These are phyloP conservation scores for Rhodomyrtus psidioides DNA, from an alignment of 441 rosid species.

Conservation along the genomic window DNA sequence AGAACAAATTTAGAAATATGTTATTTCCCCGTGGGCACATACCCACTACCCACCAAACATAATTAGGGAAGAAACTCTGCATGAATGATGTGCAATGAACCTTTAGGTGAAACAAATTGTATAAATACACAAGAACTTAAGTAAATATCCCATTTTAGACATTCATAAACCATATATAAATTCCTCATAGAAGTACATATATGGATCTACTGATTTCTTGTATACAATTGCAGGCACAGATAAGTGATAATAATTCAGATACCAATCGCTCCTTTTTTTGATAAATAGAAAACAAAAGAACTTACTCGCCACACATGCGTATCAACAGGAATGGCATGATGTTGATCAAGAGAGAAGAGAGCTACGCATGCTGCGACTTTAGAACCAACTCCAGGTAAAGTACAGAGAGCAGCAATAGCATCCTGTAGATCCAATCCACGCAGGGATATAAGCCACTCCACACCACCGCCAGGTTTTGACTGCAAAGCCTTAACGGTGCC, in stretches of 20 bases:
- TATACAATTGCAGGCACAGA: neutral
- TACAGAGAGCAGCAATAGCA: conserved; percentile 55
- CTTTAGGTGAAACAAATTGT: neutral
- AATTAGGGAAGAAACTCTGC: neutral
- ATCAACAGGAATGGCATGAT: conserved; percentile 89
- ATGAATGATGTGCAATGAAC: neutral
- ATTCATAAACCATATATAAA: neutral
- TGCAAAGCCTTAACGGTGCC: conserved; percentile 59
- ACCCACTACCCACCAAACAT: neutral
- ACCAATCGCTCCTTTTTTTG: neutral
- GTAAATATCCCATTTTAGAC: neutral
- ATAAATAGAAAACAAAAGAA: neutral
- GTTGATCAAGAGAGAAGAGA: conserved; percentile 90
- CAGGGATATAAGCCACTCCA: conserved; percentile 68
- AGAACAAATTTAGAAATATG: neutral
- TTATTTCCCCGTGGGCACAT: neutral
- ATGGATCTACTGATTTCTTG: neutral
- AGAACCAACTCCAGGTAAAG: conserved; percentile 88
- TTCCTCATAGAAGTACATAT: neutral
- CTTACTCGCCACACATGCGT: conserved; percentile 94
- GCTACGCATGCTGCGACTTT: conserved; percentile 94
- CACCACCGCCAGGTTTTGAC: conserved; percentile 69
- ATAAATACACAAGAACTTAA: neutral
- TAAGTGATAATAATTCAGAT: neutral
- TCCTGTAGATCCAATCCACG: conserved; percentile 58